Evolutionary conservation across 305 asterid genomes (phyloP), one percentile per base, ranked within the genome.

Genomic region (Solanum chacoense): DNA sequence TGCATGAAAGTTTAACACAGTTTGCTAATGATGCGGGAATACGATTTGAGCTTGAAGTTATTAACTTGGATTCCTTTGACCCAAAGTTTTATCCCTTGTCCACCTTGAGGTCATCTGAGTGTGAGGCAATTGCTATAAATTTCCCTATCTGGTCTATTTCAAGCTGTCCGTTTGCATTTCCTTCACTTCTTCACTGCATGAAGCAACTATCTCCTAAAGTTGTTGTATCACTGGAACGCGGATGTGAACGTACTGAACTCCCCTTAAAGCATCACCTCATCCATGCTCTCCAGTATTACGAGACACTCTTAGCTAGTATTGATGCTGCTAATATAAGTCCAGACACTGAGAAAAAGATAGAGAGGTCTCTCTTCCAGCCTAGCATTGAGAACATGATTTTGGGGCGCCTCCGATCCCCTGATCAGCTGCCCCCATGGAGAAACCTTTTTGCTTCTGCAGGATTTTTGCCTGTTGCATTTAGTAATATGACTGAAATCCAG

Each of bases 21-120:
- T 93, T 93, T 34, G 96, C 95, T 45, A 92, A 87, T 89, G 94
- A 91, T 73, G 85, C 90, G 22, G 93, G 93, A 38, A 87, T 94
- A 8, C 67, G 35, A 35, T 93, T 94, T 4, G 93, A 94, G 89
- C 95, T 94, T 34, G 94, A 93, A 86, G 92, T 94, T 71, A 93
- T 94, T 80, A 94, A 94, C 89, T 88, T 93, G 16, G 96, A 93
- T 86, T 83, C 94, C 12, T 94, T 94, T 74, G 94, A 93, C 76
- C 96, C 94, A 6, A 91, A 85, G 55, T 77, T 90, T 42, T 89
- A 87, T 86, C 36, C 91, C 0, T 88, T 84, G 0, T 79, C 93
- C 34, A 91, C 93, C 38, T 91, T 92, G 35, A 88, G 94, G 42
- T 90, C 94, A 18, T 93, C 93, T 0, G 87, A 88, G 50, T 89